Evolutionary conservation across 805 yeast genomes (phyloP).

Genomic region (Middelhovenomyces tepae): DNA sequence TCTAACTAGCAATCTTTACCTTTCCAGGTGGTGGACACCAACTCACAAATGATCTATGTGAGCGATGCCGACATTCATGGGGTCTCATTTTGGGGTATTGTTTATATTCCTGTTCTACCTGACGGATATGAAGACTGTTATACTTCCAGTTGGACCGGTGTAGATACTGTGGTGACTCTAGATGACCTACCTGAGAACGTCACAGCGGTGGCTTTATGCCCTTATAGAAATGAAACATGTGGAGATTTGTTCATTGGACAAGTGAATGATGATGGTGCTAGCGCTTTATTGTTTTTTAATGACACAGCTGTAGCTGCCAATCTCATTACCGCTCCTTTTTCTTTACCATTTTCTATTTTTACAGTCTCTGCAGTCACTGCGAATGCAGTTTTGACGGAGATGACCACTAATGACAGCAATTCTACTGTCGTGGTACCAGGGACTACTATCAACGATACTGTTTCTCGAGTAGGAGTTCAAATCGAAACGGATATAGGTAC

Average conservation of each 20-base stretch:
- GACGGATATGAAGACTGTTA: not conserved
- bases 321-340: not conserved
- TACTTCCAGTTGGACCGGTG: not conserved
- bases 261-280: conserved; percentile 1
- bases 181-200: conserved; percentile 1
- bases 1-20: no score
- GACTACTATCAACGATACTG: not conserved
- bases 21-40: conserved; percentile 1
- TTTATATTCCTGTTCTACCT: not conserved
- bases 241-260: conserved; percentile 1
- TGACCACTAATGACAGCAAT: not conserved
- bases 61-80: conserved; percentile 1
- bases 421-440: conserved; percentile 1
- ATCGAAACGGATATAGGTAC: conserved; percentile 1
- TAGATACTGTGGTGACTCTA: not conserved
- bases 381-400: not conserved
- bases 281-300: conserved; percentile 1
- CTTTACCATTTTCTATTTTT: conserved; percentile 1
- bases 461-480: conserved; percentile 1
- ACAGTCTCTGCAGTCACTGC: not conserved
- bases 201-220: not conserved
- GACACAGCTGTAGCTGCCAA: not conserved
- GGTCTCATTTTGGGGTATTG: conserved; percentile 1
- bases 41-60: not conserved
- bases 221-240: conserved; percentile 1